Conservation (phyloP, 169 alveolate genomes). For the Eimeria maxima region DNA sequence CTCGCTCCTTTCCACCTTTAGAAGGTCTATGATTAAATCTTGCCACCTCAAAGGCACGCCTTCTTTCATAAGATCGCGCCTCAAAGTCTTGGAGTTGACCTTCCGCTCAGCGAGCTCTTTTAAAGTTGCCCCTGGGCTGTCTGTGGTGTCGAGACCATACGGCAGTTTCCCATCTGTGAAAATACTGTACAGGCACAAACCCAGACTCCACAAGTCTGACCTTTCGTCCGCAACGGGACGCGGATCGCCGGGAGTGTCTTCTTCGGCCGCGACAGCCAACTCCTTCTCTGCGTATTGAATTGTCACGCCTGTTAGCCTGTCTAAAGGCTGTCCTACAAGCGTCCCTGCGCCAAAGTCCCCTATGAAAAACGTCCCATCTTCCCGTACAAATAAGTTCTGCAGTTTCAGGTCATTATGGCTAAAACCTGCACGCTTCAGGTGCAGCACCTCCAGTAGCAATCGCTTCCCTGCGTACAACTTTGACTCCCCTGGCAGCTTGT, state of each 20-base stretch:
- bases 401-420: slow-evolving; percentile 36
- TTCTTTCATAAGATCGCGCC: neutral
- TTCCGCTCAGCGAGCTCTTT: neutral
- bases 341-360: slow-evolving; percentile 23
- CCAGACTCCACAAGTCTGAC: slow-evolving; percentile 17
- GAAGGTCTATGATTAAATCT: neutral
- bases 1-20: neutral
- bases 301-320: neutral
- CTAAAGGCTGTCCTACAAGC: slow-evolving; percentile 9
- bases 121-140: neutral
- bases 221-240: neutral
- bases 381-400: neutral
- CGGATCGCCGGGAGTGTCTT: neutral
- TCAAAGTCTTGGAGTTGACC: neutral
- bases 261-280: neutral
- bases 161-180: neutral
- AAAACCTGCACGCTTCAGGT: neutral
- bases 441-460: slow-evolving; percentile 27
- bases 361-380: slow-evolving; percentile 30
- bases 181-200: neutral
- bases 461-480: slow-evolving; percentile 31
- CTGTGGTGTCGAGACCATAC: neutral
- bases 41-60: neutral
- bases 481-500: neutral
- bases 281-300: neutral